Evolutionary conservation across 495 filamentous ascomycete species (phyloP), one percentile per base, ranked within the genome.

Genomic region (Aeminium ludgeri): DNA sequence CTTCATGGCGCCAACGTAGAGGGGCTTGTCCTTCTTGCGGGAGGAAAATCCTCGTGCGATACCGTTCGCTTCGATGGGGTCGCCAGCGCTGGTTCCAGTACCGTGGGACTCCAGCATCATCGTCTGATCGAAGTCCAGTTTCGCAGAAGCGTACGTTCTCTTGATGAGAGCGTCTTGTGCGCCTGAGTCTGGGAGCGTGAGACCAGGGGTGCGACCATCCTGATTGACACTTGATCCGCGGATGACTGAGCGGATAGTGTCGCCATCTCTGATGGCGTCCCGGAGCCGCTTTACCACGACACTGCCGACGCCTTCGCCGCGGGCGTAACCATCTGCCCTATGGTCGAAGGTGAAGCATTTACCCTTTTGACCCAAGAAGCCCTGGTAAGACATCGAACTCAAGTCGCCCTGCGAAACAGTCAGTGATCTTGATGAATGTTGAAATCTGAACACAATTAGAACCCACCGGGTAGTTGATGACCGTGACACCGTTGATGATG

Each of bases 211-310:
- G 10, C 16, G 8, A 12, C 45, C 45, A 25, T 48, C 34, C 28
- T 48, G 45, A 20, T 48, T 48, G 6, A 43, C 23, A 31, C 39
- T 39, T 7, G 44, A 35, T 12, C 25, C 44, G 17, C 44, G 44
- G 20, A 47, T 37, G 30, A 47, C 40, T 1, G 56, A 56, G 2
- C 57, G 54, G 20, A 68, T 59, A 1, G 47, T 44, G 43, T 69
- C 58, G 18, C 53, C 50, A 32, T 61, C 57, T 1, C 27, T 25
- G 19, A 66, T 37, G 0, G 65, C 66, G 23, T 58, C 45, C 10
- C 23, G 33, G 3, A 65, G 44, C 6, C 50, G 59, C 39, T 68
- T 69, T 10, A 43, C 11, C 18, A 66, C 47, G 2, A 66, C 3
- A 0, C 53, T 45, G 6, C 34, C 46, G 1, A 61, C 38, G 8